Conservation (phyloP, 331 rosid species). For the Dryas integrifolia region DNA sequence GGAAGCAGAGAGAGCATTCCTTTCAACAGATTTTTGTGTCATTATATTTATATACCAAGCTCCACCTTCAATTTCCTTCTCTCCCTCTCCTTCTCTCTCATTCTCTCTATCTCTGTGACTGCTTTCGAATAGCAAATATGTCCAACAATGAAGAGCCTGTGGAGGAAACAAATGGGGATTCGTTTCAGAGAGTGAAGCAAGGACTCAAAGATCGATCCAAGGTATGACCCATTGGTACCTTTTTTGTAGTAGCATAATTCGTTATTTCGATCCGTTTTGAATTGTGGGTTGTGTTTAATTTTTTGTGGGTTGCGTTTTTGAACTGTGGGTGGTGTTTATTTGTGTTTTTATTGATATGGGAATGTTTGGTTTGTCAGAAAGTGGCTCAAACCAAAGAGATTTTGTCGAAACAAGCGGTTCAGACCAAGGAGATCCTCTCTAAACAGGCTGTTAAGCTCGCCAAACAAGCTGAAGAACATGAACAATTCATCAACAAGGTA, state of each 20-base stretch:
- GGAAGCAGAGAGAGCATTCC: background rate
- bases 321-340: conserved; percentile 14
- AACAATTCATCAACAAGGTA: conserved; percentile 72
- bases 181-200: conserved; percentile 45
- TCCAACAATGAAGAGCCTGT: conserved; percentile 46
- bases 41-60: background rate
- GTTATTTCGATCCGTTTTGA: conserved; percentile 21
- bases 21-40: background rate
- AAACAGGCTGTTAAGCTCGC: conserved; percentile 76
- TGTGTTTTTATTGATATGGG: conserved; percentile 24
- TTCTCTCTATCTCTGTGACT: background rate
- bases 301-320: conserved; percentile 25
- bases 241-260: background rate
- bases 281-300: conserved; percentile 15
- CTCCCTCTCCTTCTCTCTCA: background rate
- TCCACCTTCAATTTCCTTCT: background rate
- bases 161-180: conserved; percentile 45
- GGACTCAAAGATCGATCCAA: conserved; percentile 64
- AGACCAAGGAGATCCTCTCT: conserved; percentile 59
- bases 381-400: conserved; percentile 60
- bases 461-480: conserved; percentile 79
- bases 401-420: conserved; percentile 70
- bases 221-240: conserved; percentile 35
- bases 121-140: conserved; percentile 30
- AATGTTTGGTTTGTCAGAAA: conserved; percentile 39